These are phyloP conservation scores for Hypomyces perniciosus DNA, from an alignment of 2,329 filamentous ascomycete species.

Conservation along the genomic window DNA sequence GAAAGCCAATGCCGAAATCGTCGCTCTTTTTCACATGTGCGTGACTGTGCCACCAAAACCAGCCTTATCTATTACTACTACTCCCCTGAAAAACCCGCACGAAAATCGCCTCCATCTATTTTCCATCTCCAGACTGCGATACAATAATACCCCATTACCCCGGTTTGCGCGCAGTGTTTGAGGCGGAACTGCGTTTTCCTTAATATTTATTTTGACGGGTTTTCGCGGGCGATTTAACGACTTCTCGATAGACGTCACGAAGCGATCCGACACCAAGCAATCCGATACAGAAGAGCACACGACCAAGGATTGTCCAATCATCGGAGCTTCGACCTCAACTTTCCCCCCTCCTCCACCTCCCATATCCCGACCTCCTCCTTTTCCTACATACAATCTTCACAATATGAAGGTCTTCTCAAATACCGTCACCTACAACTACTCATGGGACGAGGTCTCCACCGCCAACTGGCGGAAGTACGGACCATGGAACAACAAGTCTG, in stretches of 20 bases:
- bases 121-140: neutral
- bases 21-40: neutral
- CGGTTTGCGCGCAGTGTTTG: too few species aligned
- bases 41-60: too few species aligned
- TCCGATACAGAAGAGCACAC: too few species aligned
- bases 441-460: conserved; percentile 95
- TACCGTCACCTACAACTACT: conserved; percentile 87
- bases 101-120: neutral
- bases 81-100: conserved; percentile 13
- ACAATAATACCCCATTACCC: too few species aligned
- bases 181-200: too few species aligned
- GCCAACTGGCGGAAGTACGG: conserved; percentile 99
- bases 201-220: too few species aligned
- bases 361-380: neutral
- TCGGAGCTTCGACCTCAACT: conserved; percentile 2
- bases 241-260: neutral
- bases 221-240: neutral
- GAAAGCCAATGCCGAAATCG: too few species aligned
- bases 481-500: conserved; percentile 98
- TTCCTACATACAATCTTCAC: neutral
- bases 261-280: too few species aligned
- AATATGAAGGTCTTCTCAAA: conserved; percentile 95
- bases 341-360: neutral
- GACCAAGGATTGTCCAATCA: conserved; percentile 7
- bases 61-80: neutral